Evolutionary conservation across 768 basidiomycete genomes (phyloP).

Genomic region (Neoboletus brunneissimus): DNA sequence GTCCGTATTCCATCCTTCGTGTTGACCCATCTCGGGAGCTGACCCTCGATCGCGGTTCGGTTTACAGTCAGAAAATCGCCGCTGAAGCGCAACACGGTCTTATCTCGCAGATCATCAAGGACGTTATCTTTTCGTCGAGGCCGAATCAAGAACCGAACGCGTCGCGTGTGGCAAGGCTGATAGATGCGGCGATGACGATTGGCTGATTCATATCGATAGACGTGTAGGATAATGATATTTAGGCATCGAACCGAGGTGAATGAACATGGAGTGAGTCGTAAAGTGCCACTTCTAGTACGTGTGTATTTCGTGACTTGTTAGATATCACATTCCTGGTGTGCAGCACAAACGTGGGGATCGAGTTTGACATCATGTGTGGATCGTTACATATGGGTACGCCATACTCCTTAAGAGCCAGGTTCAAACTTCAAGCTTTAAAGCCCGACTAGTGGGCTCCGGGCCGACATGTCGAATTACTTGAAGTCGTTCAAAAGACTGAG

Average conservation of each 20-base stretch:
- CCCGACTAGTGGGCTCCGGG: too few species aligned
- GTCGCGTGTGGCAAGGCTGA: conserved; percentile 26
- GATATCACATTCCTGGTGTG: not conserved
- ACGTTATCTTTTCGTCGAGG: conserved; percentile 75
- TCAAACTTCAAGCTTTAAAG: too few species aligned
- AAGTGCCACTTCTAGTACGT: not conserved
- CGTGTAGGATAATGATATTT: not conserved
- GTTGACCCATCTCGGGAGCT: not conserved
- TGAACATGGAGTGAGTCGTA: not conserved
- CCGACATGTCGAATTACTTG: too few species aligned
- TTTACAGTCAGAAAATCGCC: conserved; percentile 76
- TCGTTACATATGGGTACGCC: too few species aligned
- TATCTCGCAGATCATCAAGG: conserved; percentile 91
- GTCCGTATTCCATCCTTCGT: conserved; percentile 37
- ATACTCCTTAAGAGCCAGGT: too few species aligned
- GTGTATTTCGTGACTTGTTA: not conserved
- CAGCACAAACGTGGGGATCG: not conserved
- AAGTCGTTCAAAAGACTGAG: too few species aligned
- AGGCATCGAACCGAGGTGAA: not conserved
- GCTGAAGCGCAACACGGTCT: conserved; percentile 92
- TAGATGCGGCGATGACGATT: conserved; percentile 39
- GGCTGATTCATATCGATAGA: conserved; percentile 15
- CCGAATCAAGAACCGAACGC: conserved; percentile 29
- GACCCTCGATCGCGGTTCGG: not conserved
- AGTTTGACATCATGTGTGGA: not conserved